A percentile compares a stretch with the other conserved stretches of the same genome.
Conservation (phyloP, 176 grass and related monocot genomes). For the Melocanna baccifera region DNA sequence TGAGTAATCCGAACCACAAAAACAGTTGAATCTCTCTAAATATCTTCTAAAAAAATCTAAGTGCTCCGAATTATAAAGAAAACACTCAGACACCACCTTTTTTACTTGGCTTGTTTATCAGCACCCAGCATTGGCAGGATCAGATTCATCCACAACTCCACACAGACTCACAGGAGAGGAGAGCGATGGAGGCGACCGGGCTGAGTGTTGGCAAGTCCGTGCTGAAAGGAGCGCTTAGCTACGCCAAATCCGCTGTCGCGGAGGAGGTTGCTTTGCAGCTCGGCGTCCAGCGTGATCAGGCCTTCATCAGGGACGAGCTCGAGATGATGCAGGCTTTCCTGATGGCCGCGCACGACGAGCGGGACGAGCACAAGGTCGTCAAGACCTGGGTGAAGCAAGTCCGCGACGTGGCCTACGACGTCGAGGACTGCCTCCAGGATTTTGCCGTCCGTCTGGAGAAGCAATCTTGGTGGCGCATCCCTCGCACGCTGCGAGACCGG, state of each 20-base stretch:
- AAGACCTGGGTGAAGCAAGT: constrained; percentile 54
- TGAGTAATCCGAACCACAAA: too few species aligned
- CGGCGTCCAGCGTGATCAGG: neutral
- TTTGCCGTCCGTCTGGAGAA: neutral
- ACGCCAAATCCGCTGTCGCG: neutral
- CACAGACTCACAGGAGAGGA: too few species aligned
- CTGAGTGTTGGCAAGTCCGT: neutral
- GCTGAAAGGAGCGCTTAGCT: neutral
- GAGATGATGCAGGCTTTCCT: constrained; percentile 46
- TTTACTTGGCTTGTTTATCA: too few species aligned
- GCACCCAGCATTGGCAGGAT: too few species aligned
- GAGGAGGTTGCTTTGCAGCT: constrained; percentile 38
- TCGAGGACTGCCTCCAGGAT: constrained; percentile 35
- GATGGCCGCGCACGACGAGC: neutral
- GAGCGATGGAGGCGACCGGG: neutral
- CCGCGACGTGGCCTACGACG: constrained; percentile 30
- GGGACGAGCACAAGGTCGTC: neutral
- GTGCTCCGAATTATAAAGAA: too few species aligned
- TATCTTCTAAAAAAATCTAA: too few species aligned
- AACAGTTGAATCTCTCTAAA: too few species aligned
- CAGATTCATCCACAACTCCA: too few species aligned
- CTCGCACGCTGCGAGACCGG: neutral
- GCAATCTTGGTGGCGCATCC: neutral
- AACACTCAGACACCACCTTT: too few species aligned
- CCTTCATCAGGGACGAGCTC: constrained; percentile 39